Evolutionary conservation across 2,329 filamentous ascomycete genomes (phyloP), one percentile per base, ranked within the genome.

Genomic region (Magnaporthiopsis incrustans): DNA sequence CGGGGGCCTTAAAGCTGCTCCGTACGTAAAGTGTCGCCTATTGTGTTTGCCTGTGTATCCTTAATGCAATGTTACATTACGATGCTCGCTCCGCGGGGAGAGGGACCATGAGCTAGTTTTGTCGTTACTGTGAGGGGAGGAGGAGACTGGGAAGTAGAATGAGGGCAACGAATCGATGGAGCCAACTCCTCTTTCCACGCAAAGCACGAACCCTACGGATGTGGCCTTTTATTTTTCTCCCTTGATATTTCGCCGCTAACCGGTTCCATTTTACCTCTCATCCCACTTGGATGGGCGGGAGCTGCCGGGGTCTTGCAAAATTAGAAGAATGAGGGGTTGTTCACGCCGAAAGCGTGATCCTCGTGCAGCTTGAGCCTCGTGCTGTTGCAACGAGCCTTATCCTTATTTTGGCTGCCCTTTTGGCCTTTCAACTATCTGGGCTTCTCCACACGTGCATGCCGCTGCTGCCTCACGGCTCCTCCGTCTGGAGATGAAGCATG

Each of bases 371-470:
- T 44, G 38, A 44, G 38, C 38, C 38, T 50, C 50, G 30, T 61
- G 15, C 38, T 53, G n/a, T 61, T 61, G n/a, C 26, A 60, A 44
- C 30, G 58, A 33, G 50, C 53, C 26, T 57, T 60, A 35, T 35
- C 27, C 35, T 60, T 32, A 25, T 57, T 56, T 38, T 63, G 53
- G 44, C 44, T n/a, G n/a, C n/a, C n/a, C 44, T 59, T 63, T 53
- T 63, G 27, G 38, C 15, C 38, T 44, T 15, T 44, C 6, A 12
- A 6, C 15, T 30, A 30, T 30, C 30, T 30, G 44, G 44, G 22
- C 44, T 53, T 10, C 44, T 53, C 44, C 22, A n/a, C 44, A 53
- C 22, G 44, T 53, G 44, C 22, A 11, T 11, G 44, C 44, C 44
- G 44, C 44, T 50, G 38, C 18, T 14, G n/a, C 44, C 44, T 53